Base-by-base conservation (phyloP, 129 eudicot genomes). In the Dittrichia graveolens region DNA sequence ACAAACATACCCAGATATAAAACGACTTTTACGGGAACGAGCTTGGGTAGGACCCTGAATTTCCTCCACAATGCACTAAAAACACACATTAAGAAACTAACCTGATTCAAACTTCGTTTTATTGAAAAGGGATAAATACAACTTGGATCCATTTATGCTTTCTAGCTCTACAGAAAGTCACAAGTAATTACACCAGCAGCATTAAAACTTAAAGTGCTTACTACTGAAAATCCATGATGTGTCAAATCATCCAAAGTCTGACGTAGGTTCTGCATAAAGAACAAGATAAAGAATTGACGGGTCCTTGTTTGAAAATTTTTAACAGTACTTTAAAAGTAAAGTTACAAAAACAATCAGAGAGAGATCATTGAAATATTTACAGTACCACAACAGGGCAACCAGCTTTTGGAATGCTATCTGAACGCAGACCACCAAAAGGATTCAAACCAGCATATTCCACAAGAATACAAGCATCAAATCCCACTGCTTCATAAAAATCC, bases 211-310 rank as follows among this genome's bases (percentile, higher is more conserved):
- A 61, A n/a, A 19, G 67, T 53, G 78, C 97, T 88, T 73, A 95
- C 99, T 74, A 95, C 99, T 63, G 99, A 95, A 81, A 86, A 95
- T 54, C 99, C 99, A 58, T 95, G 85, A 49, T 90, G 89, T 45
- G 99, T 95, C 91, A 95, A 71, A 77, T 95, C 97, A 80, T 95
- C 99, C 88, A 95, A 83, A n/a, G 97, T 95, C 84, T 95, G 99
- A 65, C 93, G 87, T 61, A 95, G 78, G 75, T 91, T 95, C 96
- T 90, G 89, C 87, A 78, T 14, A 70, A 57, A 46, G 35, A 59
- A 35, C 78, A 59, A 50, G 41, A 41, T n/a, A 67, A 54, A 47
- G 34, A 24, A 14, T 15, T 34, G 42, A 49, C 1, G 13, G 13
- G 4, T 19, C 14, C 18, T 52, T 64, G 42, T 53, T 55, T 64